phyloP scores from a whole-genome alignment of 305 asterid species.

The Fraxinus velutina region DNA sequence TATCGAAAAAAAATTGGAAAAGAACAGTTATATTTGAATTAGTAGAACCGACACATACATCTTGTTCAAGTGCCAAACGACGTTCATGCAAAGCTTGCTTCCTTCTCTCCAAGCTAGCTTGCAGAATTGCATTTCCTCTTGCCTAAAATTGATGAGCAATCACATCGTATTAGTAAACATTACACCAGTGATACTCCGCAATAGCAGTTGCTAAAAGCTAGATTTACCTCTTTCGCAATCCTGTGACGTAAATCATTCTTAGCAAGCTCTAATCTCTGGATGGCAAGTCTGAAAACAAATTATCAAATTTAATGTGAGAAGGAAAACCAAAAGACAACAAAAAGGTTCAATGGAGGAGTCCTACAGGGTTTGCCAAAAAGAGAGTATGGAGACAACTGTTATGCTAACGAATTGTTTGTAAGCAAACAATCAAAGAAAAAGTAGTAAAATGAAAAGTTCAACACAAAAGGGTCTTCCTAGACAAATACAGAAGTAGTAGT shows the following conservation, averaged over 20 bases:
- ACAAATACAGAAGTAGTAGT: background rate
- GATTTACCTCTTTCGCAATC: constrained; percentile 87
- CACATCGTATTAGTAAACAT: constrained; percentile 25
- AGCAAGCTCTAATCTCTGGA: constrained; percentile 87
- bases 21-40: background rate
- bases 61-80: constrained; percentile 97
- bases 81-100: constrained; percentile 99
- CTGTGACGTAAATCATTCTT: constrained; percentile 93
- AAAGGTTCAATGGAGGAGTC: background rate
- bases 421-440: background rate
- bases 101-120: constrained; percentile 98
- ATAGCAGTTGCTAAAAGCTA: constrained; percentile 16
- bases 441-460: constrained; percentile 1
- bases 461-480: background rate
- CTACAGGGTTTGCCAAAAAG: constrained; percentile 2
- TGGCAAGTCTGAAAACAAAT: constrained; percentile 70
- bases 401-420: background rate
- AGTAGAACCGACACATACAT: constrained; percentile 45
- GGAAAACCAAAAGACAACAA: background rate
- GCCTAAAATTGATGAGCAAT: constrained; percentile 52
- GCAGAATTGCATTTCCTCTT: constrained; percentile 94
- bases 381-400: background rate
- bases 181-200: background rate
- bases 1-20: background rate
- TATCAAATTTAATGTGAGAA: constrained; percentile 22